These are phyloP conservation scores for Anthostomella pinea DNA, from an alignment of 2,329 filamentous ascomycete genomes.

Conservation along the genomic window DNA sequence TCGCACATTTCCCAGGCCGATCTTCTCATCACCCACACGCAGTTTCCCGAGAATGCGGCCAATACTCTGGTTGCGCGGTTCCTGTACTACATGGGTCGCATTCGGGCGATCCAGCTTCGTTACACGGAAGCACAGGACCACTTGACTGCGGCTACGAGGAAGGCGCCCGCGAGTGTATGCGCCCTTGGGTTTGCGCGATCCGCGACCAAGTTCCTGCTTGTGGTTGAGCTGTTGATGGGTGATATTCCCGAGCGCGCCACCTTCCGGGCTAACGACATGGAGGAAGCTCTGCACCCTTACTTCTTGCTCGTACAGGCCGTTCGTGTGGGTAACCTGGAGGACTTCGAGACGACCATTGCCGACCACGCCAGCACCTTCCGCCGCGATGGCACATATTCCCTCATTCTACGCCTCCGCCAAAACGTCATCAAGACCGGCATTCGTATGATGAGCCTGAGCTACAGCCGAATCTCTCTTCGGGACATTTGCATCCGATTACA, in stretches of 20 bases:
- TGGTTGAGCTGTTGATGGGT: conserved; percentile 96
- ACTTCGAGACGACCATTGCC: conserved; percentile 84
- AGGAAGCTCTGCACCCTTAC: conserved; percentile 87
- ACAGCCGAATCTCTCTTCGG: conserved; percentile 92
- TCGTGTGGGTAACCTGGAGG: conserved; percentile 91
- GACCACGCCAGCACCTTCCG: conserved; percentile 82
- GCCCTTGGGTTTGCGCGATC: conserved; percentile 95
- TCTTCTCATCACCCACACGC: conserved; percentile 89
- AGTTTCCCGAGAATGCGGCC: conserved; percentile 89
- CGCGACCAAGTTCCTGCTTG: conserved; percentile 91
- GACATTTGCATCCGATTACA: conserved; percentile 97
- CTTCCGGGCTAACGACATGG: conserved; percentile 86
- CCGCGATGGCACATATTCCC: conserved; percentile 89
- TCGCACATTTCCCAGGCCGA: conserved; percentile 97
- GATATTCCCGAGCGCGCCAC: conserved; percentile 94
- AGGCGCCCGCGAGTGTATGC: conserved; percentile 85
- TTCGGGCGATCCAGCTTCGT: conserved; percentile 91
- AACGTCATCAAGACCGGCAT: conserved; percentile 99
- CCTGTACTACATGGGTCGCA: conserved; percentile 94
- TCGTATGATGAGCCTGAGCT: conserved; percentile 97
- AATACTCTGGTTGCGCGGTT: conserved; percentile 99
- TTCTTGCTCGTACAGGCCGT: conserved; percentile 92
- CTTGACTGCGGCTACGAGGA: conserved; percentile 87
- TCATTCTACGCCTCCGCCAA: conserved; percentile 90
- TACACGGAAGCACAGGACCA: conserved; percentile 98